Evolutionary conservation across 148 eudicot species (phyloP).

Genomic region (Salicornia ramosissima): DNA sequence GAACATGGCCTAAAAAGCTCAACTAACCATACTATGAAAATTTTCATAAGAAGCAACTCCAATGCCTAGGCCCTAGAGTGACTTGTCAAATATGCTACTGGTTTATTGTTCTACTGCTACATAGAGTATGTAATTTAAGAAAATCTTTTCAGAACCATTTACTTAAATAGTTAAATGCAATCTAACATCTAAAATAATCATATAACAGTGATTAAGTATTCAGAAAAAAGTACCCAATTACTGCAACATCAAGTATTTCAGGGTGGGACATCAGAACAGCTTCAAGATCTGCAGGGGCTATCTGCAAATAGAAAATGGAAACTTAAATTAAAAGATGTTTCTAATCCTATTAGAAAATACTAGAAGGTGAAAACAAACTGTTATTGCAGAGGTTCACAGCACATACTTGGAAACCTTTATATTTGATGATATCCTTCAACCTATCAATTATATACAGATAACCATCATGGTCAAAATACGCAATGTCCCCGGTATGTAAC

Average conservation of each 20-base stretch:
- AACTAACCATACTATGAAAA: background rate
- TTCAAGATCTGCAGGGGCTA: slow-evolving; percentile 96
- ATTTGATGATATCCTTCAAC: slow-evolving; percentile 88
- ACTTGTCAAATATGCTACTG: background rate
- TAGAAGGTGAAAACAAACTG: background rate
- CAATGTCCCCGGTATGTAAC: slow-evolving; percentile 89
- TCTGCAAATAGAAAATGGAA: slow-evolving; percentile 36
- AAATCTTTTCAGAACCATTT: background rate
- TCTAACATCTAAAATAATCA: too few relatives aligned
- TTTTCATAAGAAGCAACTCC: background rate
- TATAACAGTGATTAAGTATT: background rate
- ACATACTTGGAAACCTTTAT: slow-evolving; percentile 89
- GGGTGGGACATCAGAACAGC: slow-evolving; percentile 69
- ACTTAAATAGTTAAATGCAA: background rate
- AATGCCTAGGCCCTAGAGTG: background rate
- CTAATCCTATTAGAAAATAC: background rate
- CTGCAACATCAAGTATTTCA: slow-evolving; percentile 74
- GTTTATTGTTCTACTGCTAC: background rate
- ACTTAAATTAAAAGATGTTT: slow-evolving; percentile 7
- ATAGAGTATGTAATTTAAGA: background rate
- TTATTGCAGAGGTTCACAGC: background rate
- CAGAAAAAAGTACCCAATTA: slow-evolving; percentile 56
- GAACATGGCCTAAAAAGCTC: background rate
- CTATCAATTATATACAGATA: slow-evolving; percentile 74
- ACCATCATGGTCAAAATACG: slow-evolving; percentile 70